Evolutionary conservation across 371 early-diverging fungal genomes (phyloP), one percentile per base, ranked within the genome.

Genomic region (Mucor mucedo): DNA sequence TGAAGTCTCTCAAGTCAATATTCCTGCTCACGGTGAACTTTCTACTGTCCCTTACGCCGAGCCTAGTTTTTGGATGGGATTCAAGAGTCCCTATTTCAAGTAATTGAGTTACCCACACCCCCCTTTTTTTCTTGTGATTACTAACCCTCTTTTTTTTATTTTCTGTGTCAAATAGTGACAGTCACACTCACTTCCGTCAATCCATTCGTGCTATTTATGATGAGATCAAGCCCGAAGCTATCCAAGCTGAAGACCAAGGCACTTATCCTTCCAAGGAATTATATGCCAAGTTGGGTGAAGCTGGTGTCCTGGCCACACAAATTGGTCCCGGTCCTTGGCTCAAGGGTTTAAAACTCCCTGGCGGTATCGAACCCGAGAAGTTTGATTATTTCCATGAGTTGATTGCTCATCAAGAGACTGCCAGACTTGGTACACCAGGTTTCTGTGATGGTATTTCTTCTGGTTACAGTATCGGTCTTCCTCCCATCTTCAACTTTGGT

Each of bases 331-430:
- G 73, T n/a, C 71, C 72, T 50, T 65, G 83, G 84, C 60, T 72
- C 6, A 71, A 69, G 59, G 75, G 73, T 4, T 44, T 67, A 30
- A 62, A 71, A 55, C 48, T 80, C 4, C 76, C 81, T 42, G 86
- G 79, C 30, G 82, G 75, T 54, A 75, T 90, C 29, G 59, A 64
- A 4, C 75, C 82, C 14, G 83, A 74, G 27, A 85, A 91, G 47
- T 91, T 81, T 64, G 91, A 93, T 71, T 76, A 83, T 35, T 95
- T 95, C 84, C 92, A 91, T 55, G 83, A 90, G 66, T 86, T 91
- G 60, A 88, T 94, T 68, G 77, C 91, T 55, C 76, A 82, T 71
- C 92, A 93, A 67, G 95, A 95, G 70, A 73, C 93, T 13, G 83
- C 89, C 35, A 86, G 95, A 42, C 83, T 89, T 65, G 94, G 92